Conservation (phyloP, 1,139 yeast species). For the Sugiyamaella castrensis region DNA sequence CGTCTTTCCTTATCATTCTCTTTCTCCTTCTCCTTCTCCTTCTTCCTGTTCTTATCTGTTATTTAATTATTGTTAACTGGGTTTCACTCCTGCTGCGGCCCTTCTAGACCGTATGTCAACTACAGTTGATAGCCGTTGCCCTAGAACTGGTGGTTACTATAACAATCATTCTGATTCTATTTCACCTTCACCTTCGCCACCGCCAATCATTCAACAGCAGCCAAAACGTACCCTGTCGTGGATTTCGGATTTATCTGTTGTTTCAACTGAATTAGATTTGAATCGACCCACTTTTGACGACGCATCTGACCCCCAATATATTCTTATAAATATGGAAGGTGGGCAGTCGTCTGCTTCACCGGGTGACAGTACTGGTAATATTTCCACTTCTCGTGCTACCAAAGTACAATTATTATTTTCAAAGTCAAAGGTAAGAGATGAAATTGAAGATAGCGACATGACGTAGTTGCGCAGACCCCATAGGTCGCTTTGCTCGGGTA, state of each 20-base stretch:
- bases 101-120: no score
- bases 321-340: constrained; percentile 9
- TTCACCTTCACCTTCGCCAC: background rate
- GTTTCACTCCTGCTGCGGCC: no score
- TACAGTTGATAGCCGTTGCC: background rate
- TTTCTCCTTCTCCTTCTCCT: background rate
- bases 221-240: background rate
- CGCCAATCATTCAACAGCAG: background rate
- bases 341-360: background rate
- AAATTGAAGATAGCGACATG: no score
- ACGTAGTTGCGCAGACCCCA: no score
- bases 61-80: no score
- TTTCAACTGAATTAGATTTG: no score
- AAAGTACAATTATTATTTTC: constrained; percentile 38
- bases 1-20: background rate
- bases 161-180: background rate
- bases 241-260: background rate
- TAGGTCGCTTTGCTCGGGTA: no score
- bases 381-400: background rate
- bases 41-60: no score
- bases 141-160: background rate
- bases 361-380: no score
- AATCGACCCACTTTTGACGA: background rate
- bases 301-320: constrained; percentile 2
- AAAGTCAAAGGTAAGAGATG: constrained; percentile 37